Conservation (phyloP, 176 grass and related monocot species). For the Pontederia crassipes region DNA sequence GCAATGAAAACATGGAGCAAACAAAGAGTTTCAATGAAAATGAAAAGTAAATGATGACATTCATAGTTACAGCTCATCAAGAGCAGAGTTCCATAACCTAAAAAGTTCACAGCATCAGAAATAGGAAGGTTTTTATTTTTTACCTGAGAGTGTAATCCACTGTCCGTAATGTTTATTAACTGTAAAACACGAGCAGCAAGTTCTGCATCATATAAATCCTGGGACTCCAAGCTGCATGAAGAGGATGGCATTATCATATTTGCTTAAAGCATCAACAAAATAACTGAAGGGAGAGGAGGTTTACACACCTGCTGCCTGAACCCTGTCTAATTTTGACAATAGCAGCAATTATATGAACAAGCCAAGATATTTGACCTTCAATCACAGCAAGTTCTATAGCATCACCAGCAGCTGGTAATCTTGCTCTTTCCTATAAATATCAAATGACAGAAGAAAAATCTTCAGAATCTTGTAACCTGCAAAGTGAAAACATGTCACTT, state of each 20-base stretch:
- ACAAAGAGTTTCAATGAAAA: no score
- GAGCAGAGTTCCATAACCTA: no score
- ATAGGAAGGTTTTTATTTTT: conserved; percentile 10
- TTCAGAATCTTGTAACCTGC: not conserved
- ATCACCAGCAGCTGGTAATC: conserved; percentile 64
- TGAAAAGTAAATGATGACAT: no score
- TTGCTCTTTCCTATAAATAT: conserved; percentile 69
- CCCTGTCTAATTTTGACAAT: conserved; percentile 87
- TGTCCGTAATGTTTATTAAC: conserved; percentile 88
- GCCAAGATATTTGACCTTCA: conserved; percentile 98
- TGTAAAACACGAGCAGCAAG: conserved; percentile 89
- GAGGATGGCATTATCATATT: conserved; percentile 39
- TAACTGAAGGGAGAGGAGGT: conserved; percentile 34
- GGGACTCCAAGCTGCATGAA: conserved; percentile 70
- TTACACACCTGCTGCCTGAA: conserved; percentile 54
- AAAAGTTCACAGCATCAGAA: no score
- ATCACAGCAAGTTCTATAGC: conserved; percentile 62
- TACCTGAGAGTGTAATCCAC: conserved; percentile 70
- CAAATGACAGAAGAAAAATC: conserved; percentile 17
- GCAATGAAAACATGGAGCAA: no score
- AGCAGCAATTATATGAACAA: conserved; percentile 93
- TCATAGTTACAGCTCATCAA: no score
- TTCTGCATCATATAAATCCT: conserved; percentile 93
- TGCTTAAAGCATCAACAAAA: conserved; percentile 16
- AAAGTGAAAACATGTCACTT: not conserved